A percentile compares a stretch with the other conserved stretches of the same genome.
Conservation (phyloP, 169 alveolate species). For the Plasmodium fragile region DNA sequence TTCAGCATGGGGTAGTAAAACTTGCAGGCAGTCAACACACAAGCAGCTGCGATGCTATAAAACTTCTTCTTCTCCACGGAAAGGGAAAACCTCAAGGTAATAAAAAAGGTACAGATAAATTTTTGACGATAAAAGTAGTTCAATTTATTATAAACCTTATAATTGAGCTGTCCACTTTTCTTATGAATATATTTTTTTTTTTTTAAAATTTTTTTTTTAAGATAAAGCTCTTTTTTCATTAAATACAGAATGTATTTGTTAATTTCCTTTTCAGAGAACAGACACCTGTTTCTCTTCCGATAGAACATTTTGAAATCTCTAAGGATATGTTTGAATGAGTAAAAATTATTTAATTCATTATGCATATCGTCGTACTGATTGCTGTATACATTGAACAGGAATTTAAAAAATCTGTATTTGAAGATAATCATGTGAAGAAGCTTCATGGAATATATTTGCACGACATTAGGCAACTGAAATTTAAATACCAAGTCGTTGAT, state of each 20-base stretch:
- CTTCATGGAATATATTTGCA: slow-evolving; percentile 67
- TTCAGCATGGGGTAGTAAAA: slow-evolving; percentile 48
- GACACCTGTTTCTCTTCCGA: not conserved
- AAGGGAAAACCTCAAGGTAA: not conserved
- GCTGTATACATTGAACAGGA: slow-evolving; percentile 24
- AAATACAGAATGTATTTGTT: slow-evolving; percentile 27
- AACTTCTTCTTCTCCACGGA: slow-evolving; percentile 2
- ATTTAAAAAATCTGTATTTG: slow-evolving; percentile 32
- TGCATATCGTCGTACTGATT: slow-evolving; percentile 67
- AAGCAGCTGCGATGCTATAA: slow-evolving; percentile 31
- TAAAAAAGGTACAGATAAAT: slow-evolving; percentile 38
- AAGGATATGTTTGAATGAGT: slow-evolving; percentile 22
- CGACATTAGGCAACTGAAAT: slow-evolving; percentile 42
- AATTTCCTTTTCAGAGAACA: not conserved
- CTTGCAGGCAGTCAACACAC: slow-evolving; percentile 55
- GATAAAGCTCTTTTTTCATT: slow-evolving; percentile 53
- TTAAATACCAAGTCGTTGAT: slow-evolving; percentile 38
- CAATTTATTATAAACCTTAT: slow-evolving; percentile 44
- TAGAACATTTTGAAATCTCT: slow-evolving; percentile 5
- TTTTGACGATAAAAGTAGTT: slow-evolving; percentile 65
- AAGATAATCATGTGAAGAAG: slow-evolving; percentile 26
- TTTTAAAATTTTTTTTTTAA: slow-evolving; percentile 34
- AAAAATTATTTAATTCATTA: slow-evolving; percentile 32
- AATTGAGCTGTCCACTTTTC: slow-evolving; percentile 9
- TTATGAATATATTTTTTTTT: slow-evolving; percentile 8